These are phyloP conservation scores for Trifolium fragiferum DNA, from an alignment of 306 rosid genomes.

Conservation along the genomic window DNA sequence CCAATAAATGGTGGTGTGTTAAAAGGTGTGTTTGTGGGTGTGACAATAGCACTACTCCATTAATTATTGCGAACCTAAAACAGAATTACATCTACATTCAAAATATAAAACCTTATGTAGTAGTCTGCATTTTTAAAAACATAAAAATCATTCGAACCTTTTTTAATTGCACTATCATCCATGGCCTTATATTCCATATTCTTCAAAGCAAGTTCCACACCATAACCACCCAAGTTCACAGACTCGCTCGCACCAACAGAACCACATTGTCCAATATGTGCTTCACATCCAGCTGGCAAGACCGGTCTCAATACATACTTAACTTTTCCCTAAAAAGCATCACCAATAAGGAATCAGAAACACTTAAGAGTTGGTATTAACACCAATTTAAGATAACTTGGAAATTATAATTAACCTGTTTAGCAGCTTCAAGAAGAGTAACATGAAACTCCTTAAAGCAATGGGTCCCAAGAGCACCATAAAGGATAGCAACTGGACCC, in stretches of 20 bases:
- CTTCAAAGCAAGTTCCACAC: slow-evolving; percentile 96
- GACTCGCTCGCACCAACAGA: slow-evolving; percentile 78
- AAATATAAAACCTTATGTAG: slow-evolving; percentile 31
- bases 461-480: slow-evolving; percentile 86
- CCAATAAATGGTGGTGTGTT: too few species aligned
- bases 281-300: slow-evolving; percentile 81
- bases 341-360: not conserved
- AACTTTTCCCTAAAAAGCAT: slow-evolving; percentile 70
- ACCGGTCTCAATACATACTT: slow-evolving; percentile 81
- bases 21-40: too few species aligned
- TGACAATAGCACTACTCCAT: too few species aligned
- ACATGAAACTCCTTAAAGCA: slow-evolving; percentile 87
- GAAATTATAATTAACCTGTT: slow-evolving; percentile 58
- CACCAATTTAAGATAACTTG: slow-evolving; percentile 3
- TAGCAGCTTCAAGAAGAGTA: slow-evolving; percentile 75
- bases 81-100: slow-evolving; percentile 35
- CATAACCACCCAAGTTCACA: slow-evolving; percentile 95
- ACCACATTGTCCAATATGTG: slow-evolving; percentile 70
- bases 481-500: slow-evolving; percentile 80
- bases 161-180: slow-evolving; percentile 82
- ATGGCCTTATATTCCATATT: slow-evolving; percentile 98
- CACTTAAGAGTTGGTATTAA: not conserved
- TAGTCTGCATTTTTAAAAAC: slow-evolving; percentile 17
- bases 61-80: slow-evolving; percentile 33
- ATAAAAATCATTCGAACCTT: slow-evolving; percentile 65